Percentiles rank a stretch among this genome's conserved stretches.
Evolutionary conservation across 164 flowering plant genomes (phyloP).

Genomic region (Hamamelis virginiana): DNA sequence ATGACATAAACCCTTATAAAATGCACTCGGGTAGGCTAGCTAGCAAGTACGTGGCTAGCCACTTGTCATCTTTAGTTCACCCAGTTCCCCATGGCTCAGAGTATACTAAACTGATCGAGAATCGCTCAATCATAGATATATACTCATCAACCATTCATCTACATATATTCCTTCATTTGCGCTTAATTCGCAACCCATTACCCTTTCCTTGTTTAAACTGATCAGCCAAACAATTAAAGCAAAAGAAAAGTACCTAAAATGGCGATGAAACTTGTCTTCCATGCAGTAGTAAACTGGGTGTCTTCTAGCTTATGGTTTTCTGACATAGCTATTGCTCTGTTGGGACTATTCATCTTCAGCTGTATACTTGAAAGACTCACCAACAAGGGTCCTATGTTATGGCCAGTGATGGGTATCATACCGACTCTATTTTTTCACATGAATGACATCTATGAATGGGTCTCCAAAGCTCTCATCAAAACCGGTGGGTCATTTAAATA

Average conservation of each 20-base stretch:
- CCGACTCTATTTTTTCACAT: conserved; percentile 40
- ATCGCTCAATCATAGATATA: too few relatives aligned
- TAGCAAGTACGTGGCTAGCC: too few relatives aligned
- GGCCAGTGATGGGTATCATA: conserved; percentile 63
- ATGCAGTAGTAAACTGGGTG: conserved; percentile 1
- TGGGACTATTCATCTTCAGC: conserved; percentile 41
- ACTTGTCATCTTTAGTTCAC: too few relatives aligned
- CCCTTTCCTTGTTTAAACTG: too few relatives aligned
- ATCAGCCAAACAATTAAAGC: too few relatives aligned
- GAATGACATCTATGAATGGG: conserved; percentile 37
- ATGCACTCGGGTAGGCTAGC: too few relatives aligned
- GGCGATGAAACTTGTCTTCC: not conserved
- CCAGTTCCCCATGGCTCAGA: too few relatives aligned
- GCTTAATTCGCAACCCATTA: too few relatives aligned
- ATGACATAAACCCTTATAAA: too few relatives aligned
- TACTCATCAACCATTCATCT: too few relatives aligned
- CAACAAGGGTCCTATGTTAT: conserved; percentile 55
- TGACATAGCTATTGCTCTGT: conserved; percentile 35
- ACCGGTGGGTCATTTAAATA: conserved; percentile 43
- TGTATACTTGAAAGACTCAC: conserved; percentile 31
- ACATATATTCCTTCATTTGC: too few relatives aligned
- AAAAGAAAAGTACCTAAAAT: not conserved
- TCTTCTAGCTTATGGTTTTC: conserved; percentile 13
- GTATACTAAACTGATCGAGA: too few relatives aligned
- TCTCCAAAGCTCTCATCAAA: conserved; percentile 26